These are phyloP conservation scores for Ilex aquifolium DNA, from an alignment of 257 asterid genomes.

Conservation along the genomic window DNA sequence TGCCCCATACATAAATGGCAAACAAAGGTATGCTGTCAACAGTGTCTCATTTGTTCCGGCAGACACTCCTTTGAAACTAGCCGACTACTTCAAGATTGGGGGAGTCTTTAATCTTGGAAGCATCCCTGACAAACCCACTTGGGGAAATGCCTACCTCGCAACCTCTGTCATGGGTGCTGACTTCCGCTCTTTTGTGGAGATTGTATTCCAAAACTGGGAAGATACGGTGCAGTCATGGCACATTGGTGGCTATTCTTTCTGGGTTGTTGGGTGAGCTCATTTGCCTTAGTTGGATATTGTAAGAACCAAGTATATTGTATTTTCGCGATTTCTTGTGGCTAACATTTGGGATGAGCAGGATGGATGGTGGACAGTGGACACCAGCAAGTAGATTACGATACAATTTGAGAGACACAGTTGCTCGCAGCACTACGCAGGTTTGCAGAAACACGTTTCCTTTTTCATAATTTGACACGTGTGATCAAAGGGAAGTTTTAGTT, in stretches of 20 bases:
- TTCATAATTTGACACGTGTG: neutral
- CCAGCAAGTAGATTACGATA: constrained; percentile 50
- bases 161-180: constrained; percentile 81
- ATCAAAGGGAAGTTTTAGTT: neutral
- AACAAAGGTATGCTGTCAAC: constrained; percentile 83
- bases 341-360: constrained; percentile 33
- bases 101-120: constrained; percentile 68
- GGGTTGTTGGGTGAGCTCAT: constrained; percentile 74
- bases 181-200: constrained; percentile 58
- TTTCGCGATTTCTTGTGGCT: constrained; percentile 2
- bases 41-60: constrained; percentile 61
- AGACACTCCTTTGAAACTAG: constrained; percentile 83
- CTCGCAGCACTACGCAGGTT: constrained; percentile 81
- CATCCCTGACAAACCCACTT: constrained; percentile 55
- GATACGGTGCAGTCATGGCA: constrained; percentile 90
- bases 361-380: constrained; percentile 94
- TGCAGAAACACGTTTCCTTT: neutral
- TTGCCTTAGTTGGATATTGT: no score
- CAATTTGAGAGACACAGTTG: constrained; percentile 76
- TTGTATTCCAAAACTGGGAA: constrained; percentile 90
- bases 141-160: constrained; percentile 49
- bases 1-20: constrained; percentile 69
- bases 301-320: no score
- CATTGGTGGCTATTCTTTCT: constrained; percentile 76
- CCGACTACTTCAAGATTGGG: constrained; percentile 79